These are phyloP conservation scores for Aspergillus conjunctus DNA, from an alignment of 495 filamentous ascomycete genomes.

Conservation along the genomic window DNA sequence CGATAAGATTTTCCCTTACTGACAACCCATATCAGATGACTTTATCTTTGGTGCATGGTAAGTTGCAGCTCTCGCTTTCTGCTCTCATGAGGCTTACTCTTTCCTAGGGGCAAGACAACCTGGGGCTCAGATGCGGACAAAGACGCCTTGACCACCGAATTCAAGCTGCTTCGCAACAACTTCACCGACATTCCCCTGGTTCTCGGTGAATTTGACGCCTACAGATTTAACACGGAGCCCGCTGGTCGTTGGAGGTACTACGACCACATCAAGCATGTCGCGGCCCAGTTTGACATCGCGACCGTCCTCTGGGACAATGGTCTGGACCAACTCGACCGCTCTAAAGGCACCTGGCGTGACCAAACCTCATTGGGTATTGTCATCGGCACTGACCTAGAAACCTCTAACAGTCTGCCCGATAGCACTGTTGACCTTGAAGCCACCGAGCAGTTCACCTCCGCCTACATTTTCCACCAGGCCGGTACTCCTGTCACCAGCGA, in stretches of 20 bases:
- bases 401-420: constrained; percentile 54
- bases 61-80: background rate
- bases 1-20: constrained; percentile 24
- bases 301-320: constrained; percentile 64
- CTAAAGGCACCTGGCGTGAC: constrained; percentile 52
- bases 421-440: constrained; percentile 52
- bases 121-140: constrained; percentile 61
- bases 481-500: constrained; percentile 46
- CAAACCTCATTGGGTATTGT: constrained; percentile 49
- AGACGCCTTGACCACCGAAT: constrained; percentile 49
- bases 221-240: constrained; percentile 50
- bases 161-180: constrained; percentile 52
- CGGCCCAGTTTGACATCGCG: constrained; percentile 47
- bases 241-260: constrained; percentile 61
- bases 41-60: constrained; percentile 54
- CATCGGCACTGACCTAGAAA: constrained; percentile 44
- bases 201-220: constrained; percentile 62
- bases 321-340: constrained; percentile 43
- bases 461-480: constrained; percentile 58
- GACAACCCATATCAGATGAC: constrained; percentile 33
- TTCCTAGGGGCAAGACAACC: constrained; percentile 56
- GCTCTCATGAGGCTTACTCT: constrained; percentile 8
- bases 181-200: constrained; percentile 58
- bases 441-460: constrained; percentile 48
- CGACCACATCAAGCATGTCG: constrained; percentile 54